A percentile compares a stretch with the other conserved stretches of the same genome.
These are phyloP conservation scores for Exophiala aquamarina DNA, from an alignment of 2,329 filamentous ascomycete species.

Conservation along the genomic window DNA sequence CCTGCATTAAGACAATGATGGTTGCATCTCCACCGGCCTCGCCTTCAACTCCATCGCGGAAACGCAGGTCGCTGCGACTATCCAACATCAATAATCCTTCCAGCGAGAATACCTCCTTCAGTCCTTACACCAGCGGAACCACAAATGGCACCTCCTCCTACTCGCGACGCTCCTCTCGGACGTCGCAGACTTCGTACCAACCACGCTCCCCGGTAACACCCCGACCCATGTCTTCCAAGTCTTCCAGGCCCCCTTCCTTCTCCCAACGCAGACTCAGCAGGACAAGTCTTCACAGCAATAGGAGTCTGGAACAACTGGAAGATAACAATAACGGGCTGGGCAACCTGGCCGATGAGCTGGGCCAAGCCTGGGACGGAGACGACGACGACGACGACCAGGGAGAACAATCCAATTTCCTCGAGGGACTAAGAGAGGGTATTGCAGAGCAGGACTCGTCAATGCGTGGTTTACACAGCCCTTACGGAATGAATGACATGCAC, in stretches of 20 bases:
- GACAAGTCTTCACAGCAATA: slow-evolving; percentile 36
- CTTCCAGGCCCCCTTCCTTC: slow-evolving; percentile 29
- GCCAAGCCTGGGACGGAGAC: slow-evolving; percentile 58
- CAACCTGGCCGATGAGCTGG: slow-evolving; percentile 64
- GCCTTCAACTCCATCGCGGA: slow-evolving; percentile 23
- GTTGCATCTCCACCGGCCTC: slow-evolving; percentile 22
- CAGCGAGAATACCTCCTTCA: slow-evolving; percentile 17
- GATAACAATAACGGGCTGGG: slow-evolving; percentile 51
- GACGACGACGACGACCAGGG: slow-evolving; percentile 54
- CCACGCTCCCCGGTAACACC: slow-evolving; percentile 39
- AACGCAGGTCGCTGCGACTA: slow-evolving; percentile 24
- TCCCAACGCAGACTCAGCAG: slow-evolving; percentile 20
- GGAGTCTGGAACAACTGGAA: slow-evolving; percentile 24
- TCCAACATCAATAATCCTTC: slow-evolving; percentile 15
- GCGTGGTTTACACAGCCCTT: slow-evolving; percentile 18
- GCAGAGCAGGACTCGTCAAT: slow-evolving; percentile 14
- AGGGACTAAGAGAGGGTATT: slow-evolving; percentile 38
- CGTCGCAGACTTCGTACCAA: slow-evolving; percentile 26
- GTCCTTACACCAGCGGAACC: slow-evolving; percentile 23
- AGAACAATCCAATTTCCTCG: slow-evolving; percentile 38
- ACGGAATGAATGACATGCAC: slow-evolving; percentile 23
- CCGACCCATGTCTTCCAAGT: slow-evolving; percentile 37
- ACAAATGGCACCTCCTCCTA: slow-evolving; percentile 24
- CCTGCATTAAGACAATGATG: slow-evolving; percentile 20
- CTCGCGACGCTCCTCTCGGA: slow-evolving; percentile 27